Base-by-base conservation (phyloP, 805 yeast species). In the Lipomyces anomalus region DNA sequence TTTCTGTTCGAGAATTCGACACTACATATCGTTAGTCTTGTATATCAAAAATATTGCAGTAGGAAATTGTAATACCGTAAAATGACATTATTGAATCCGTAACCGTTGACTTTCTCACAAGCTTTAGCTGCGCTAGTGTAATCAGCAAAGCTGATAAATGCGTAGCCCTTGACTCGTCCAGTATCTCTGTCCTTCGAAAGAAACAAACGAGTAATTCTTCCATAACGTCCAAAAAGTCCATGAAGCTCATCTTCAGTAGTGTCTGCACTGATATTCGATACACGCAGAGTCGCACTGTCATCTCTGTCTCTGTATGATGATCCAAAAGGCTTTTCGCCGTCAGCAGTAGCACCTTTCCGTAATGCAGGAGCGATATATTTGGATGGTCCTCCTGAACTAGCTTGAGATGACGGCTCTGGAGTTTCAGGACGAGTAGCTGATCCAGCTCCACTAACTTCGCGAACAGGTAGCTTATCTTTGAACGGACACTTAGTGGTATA, bases 401-500 rank as follows among this genome's bases (percentile, higher is more conserved):
- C 60, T 4, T 53, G 47, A 6, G 59, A 48, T 32, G 44, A 57
- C 23, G 75, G 71, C 37, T 62, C 54, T 43, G 55, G 57, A 4
- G 47, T 28, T 16, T 47, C 37, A 46, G 52, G 57, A 20, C 58
- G 45, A 7, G 45, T 39, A 26, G 56, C 70, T 6, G 76, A 72
- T 29, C 73, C 69, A 32, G 70, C 67, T 43, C 72, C 71, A 38
- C 70, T 57, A 26, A 58, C 57, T 28, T 70, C 67, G 30, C 70
- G 73, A 22, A 74, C 71, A 29, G 82, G 85, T 64, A 90, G 72
- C 32, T 92, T 84, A 60, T 83, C 94, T 71, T 84, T 89, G 77
- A 79, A 87, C 53, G 98, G 98, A 84, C 99, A 92, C 71, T 83
- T 82, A 66, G 87, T 71, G 35, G 97, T 84, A 76, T 81, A 85